A percentile compares a stretch with the other conserved stretches of the same genome.
These are phyloP conservation scores for Candida mesenterica DNA, from an alignment of 1,139 yeast genomes.

Conservation along the genomic window DNA sequence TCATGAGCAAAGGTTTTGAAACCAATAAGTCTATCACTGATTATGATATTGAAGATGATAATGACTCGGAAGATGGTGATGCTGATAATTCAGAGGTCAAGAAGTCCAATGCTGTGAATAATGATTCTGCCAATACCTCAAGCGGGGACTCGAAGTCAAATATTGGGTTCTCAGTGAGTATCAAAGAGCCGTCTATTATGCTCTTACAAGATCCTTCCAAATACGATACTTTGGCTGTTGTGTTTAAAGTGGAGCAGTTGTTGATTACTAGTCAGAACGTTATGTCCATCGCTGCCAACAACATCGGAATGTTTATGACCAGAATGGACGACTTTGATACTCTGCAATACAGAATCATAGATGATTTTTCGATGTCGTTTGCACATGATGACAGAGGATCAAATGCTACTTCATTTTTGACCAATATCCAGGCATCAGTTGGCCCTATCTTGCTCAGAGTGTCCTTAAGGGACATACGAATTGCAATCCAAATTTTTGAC, in stretches of 20 bases:
- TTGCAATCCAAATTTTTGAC: constrained; percentile 73
- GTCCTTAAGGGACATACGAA: constrained; percentile 80
- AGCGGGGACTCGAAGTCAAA: neutral
- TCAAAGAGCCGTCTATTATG: constrained; percentile 77
- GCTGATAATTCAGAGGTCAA: constrained; percentile 6
- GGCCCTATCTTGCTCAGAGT: constrained; percentile 82
- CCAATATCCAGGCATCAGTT: constrained; percentile 66
- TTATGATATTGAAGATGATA: constrained; percentile 14
- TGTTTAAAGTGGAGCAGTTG: constrained; percentile 81
- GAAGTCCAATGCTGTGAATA: constrained; percentile 5
- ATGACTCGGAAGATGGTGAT: constrained; percentile 10
- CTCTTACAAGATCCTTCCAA: constrained; percentile 77
- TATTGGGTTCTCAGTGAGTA: constrained; percentile 61
- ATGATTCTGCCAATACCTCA: constrained; percentile 2
- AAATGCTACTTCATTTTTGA: constrained; percentile 52
- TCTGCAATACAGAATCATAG: constrained; percentile 69
- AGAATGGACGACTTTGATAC: constrained; percentile 66
- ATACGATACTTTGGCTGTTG: constrained; percentile 78
- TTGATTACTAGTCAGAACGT: constrained; percentile 68
- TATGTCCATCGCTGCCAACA: constrained; percentile 65
- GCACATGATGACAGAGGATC: constrained; percentile 73
- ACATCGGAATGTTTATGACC: constrained; percentile 84
- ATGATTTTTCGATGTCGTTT: constrained; percentile 81
- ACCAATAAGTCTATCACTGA: constrained; percentile 20
- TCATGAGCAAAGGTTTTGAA: constrained; percentile 47